These are phyloP conservation scores for Candida alai DNA, from an alignment of 805 yeast species.

Conservation along the genomic window DNA sequence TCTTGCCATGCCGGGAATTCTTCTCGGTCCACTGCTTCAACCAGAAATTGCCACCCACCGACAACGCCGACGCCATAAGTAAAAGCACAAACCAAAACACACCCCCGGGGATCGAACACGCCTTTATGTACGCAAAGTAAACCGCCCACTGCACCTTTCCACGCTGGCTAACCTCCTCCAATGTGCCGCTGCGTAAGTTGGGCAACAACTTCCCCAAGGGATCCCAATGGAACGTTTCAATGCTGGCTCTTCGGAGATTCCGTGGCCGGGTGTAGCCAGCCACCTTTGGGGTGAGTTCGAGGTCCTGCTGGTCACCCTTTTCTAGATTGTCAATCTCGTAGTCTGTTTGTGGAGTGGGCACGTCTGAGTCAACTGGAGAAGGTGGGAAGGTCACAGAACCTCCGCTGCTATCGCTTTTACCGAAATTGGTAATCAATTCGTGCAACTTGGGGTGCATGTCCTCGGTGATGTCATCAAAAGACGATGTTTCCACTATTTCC, in stretches of 20 bases:
- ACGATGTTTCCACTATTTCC: conserved; percentile 51
- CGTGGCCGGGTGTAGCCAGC: neutral
- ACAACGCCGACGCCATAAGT: conserved; percentile 22
- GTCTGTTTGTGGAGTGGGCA: neutral
- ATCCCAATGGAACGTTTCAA: conserved; percentile 53
- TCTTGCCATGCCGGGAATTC: conserved; percentile 38
- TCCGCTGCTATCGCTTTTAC: conserved; percentile 11
- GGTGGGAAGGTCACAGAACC: neutral
- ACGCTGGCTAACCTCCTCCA: conserved; percentile 41
- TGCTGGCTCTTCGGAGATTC: conserved; percentile 40
- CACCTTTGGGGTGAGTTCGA: conserved; percentile 22
- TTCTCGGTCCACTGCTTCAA: conserved; percentile 66
- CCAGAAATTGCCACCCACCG: conserved; percentile 55
- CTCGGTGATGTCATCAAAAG: conserved; percentile 15
- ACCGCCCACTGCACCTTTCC: conserved; percentile 58
- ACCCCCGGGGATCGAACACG: conserved; percentile 54
- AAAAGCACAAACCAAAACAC: conserved; percentile 28
- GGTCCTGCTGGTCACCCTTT: conserved; percentile 26
- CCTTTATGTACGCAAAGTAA: conserved; percentile 52
- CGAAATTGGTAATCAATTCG: conserved; percentile 37
- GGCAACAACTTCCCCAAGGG: conserved; percentile 29
- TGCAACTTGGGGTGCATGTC: conserved; percentile 23
- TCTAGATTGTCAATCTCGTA: conserved; percentile 1
- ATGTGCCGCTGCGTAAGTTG: conserved; percentile 38
- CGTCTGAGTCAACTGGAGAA: neutral